phyloP scores from a whole-genome alignment of 371 early-diverging fungal genomes.

The Umbelopsis sp. region DNA sequence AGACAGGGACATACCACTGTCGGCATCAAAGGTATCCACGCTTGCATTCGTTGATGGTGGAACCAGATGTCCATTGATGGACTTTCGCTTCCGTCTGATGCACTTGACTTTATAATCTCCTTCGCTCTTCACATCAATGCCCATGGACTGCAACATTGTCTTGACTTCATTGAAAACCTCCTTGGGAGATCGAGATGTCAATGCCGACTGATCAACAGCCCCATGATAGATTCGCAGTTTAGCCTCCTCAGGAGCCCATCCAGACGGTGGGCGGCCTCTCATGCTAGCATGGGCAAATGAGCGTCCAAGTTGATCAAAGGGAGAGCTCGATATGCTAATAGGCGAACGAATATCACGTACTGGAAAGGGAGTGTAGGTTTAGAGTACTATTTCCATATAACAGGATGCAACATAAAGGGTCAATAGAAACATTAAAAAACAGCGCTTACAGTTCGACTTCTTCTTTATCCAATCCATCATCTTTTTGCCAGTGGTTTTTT shows the following conservation, averaged over 20 bases:
- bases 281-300: neutral
- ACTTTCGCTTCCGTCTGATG: conserved; percentile 57
- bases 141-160: conserved; percentile 63
- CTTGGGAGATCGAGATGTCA: conserved; percentile 74
- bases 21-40: neutral
- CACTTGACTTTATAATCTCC: conserved; percentile 77
- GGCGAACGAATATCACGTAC: neutral
- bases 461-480: conserved; percentile 75
- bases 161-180: conserved; percentile 74
- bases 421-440: neutral
- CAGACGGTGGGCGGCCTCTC: neutral
- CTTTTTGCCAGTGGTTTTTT: conserved; percentile 62
- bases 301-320: conserved; percentile 3
- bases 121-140: conserved; percentile 74
- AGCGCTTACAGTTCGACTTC: conserved; percentile 60
- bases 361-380: neutral
- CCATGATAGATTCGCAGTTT: conserved; percentile 80
- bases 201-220: conserved; percentile 76
- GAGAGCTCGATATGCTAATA: conserved; percentile 4
- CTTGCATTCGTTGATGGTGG: neutral
- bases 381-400: neutral
- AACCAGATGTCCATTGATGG: neutral
- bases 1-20: conserved; percentile 8
- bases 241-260: conserved; percentile 32
- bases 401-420: neutral